Evolutionary conservation across 331 rosid species (phyloP).

Genomic region (Pyracantha coccinea): DNA sequence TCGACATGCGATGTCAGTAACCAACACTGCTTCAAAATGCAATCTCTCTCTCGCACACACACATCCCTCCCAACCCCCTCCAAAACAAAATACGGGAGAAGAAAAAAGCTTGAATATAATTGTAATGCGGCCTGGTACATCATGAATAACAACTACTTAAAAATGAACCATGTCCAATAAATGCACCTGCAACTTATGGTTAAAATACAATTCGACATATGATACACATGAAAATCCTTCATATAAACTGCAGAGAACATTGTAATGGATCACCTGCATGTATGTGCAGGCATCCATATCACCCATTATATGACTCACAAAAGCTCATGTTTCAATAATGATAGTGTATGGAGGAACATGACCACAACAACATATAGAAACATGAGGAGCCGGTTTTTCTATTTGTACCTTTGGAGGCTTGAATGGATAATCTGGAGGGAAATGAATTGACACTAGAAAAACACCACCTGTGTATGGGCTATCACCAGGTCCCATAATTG

Average conservation of each 20-base stretch:
- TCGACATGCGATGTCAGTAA: no score
- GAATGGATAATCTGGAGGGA: conserved; percentile 86
- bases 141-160: not conserved
- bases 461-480: conserved; percentile 87
- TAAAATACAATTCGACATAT: not conserved
- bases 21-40: no score
- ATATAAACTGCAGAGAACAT: not conserved
- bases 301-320: not conserved
- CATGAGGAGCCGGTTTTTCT: not conserved
- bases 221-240: not conserved
- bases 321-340: not conserved
- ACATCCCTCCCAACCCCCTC: not conserved
- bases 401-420: conserved; percentile 71
- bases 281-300: not conserved
- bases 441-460: conserved; percentile 75
- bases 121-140: no score
- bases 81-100: not conserved
- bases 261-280: not conserved
- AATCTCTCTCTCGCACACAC: not conserved
- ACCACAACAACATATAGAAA: not conserved
- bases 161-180: not conserved
- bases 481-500: conserved; percentile 87
- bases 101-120: no score
- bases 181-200: not conserved
- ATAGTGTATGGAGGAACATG: not conserved